phyloP scores from a whole-genome alignment of 495 filamentous ascomycete species.

The Terfezia claveryi region DNA sequence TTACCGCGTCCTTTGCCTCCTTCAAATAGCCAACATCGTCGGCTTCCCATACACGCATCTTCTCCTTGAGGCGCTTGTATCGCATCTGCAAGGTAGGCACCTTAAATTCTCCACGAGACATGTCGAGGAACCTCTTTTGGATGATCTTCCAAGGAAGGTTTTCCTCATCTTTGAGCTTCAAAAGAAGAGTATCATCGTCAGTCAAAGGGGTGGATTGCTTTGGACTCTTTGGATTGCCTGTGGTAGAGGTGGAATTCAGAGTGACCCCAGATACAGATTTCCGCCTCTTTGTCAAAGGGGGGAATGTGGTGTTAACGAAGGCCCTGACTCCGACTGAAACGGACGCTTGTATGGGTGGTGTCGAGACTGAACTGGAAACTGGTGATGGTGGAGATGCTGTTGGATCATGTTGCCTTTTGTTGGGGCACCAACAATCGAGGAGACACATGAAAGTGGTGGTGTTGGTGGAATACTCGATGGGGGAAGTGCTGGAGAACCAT shows the following conservation, averaged over 20 bases:
- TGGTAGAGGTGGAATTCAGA: conserved; percentile 5
- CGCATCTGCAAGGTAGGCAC: conserved; percentile 57
- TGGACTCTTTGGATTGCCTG: neutral
- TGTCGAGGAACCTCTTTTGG: conserved; percentile 37
- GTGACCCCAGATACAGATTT: conserved; percentile 14
- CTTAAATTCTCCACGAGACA: conserved; percentile 39
- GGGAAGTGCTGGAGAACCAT: conserved; percentile 6
- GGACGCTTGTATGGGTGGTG: conserved; percentile 13
- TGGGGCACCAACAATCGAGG: neutral
- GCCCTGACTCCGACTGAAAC: conserved; percentile 14
- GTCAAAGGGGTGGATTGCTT: conserved; percentile 15
- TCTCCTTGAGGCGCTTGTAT: conserved; percentile 41
- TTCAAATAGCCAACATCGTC: conserved; percentile 35
- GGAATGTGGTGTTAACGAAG: conserved; percentile 6
- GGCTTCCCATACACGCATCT: conserved; percentile 42
- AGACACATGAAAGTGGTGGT: neutral
- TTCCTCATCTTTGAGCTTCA: conserved; percentile 44
- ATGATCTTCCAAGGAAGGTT: conserved; percentile 49
- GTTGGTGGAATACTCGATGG: conserved; percentile 9
- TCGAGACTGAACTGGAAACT: conserved; percentile 1
- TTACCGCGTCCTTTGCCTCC: conserved; percentile 17
- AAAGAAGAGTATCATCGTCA: conserved; percentile 45
- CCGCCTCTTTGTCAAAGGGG: conserved; percentile 15
- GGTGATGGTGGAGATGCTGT: conserved; percentile 11
- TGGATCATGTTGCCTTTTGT: neutral